phyloP scores from a whole-genome alignment of 306 rosid species.

The Astragalus glycyphyllos region DNA sequence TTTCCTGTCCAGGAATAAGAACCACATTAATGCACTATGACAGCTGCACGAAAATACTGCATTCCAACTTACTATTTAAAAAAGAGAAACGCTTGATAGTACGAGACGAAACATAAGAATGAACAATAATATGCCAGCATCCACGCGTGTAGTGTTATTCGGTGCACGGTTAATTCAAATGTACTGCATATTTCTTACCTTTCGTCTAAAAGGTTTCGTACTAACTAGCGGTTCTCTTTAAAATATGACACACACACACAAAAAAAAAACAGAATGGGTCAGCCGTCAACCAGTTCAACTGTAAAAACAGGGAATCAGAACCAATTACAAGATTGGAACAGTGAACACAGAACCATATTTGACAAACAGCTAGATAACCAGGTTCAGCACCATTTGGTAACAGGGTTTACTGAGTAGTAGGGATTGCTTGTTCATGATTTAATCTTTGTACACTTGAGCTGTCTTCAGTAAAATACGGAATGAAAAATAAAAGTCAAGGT shows the following conservation, averaged over 20 bases:
- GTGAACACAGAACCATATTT: conserved; percentile 22
- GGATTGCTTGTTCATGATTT: neutral
- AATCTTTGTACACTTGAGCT: neutral
- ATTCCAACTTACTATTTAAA: too few species aligned
- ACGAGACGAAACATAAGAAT: too few species aligned
- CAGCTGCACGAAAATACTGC: conserved; percentile 19
- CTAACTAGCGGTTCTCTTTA: too few species aligned
- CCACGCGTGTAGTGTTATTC: too few species aligned
- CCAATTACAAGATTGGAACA: conserved; percentile 8
- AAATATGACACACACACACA: conserved; percentile 1
- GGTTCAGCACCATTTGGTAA: conserved; percentile 9
- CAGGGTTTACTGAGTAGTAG: neutral
- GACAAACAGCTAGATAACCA: conserved; percentile 24
- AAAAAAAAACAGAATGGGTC: neutral
- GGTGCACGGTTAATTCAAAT: too few species aligned
- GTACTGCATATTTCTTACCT: too few species aligned
- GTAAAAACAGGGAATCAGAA: conserved; percentile 14
- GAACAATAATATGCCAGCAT: too few species aligned
- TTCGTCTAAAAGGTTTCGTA: too few species aligned
- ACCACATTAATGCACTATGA: neutral
- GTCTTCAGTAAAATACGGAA: conserved; percentile 5
- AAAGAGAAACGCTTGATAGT: too few species aligned
- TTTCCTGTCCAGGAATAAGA: conserved; percentile 18
- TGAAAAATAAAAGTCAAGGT: neutral
- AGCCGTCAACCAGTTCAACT: conserved; percentile 6